Base-by-base conservation (phyloP, 495 filamentous ascomycete genomes). In the Trypethelium eluteriae region DNA sequence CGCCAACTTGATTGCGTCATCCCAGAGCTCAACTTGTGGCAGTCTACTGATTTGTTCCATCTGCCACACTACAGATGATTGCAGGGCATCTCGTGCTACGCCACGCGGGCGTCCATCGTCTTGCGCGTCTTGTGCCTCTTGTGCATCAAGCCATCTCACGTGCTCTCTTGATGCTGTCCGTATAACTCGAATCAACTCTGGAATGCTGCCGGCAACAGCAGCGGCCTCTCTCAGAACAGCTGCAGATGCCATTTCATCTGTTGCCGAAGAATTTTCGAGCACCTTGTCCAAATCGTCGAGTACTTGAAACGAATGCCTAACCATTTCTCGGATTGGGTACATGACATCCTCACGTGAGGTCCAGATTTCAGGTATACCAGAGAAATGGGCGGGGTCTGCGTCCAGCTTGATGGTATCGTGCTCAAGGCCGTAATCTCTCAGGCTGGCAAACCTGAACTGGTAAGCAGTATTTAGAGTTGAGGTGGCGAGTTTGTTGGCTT, bases 401-500 rank as follows among this genome's bases (percentile, higher is more conserved):
- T 93, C 91, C 67, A 91, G 84, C 59, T 86, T 78, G 34, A 92
- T 69, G 61, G 82, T 74, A 62, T 82, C 74, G n/a, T 84, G 84
- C 56, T 84, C 79, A 35, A 97, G 81, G 38, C 89, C 90, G 71
- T 96, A 98, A 2, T 83, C 71, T 14, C 77, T 77, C 18, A 86
- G 81, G 69, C 90, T 86, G 39, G 82, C 79, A 47, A 82, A 78
- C 38, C 94, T 86, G 74, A 94, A 97, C 1, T 79, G 74, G 72
- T 86, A 91, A 5, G 89, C 92, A 3, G 85, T 86, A 67, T 88
- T 83, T 38, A 96, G 78, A 0, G 88, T 84, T 3, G 82, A 81
- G 44, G 90, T 79, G 69, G 89, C 85, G n/a, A 96, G 76, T 59
- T 94, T 89, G 70, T 89, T 85, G 0, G 90, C 92, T 74, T 96